These are phyloP conservation scores for Allium sativum DNA, from an alignment of 106 monocot genomes.

Conservation along the genomic window DNA sequence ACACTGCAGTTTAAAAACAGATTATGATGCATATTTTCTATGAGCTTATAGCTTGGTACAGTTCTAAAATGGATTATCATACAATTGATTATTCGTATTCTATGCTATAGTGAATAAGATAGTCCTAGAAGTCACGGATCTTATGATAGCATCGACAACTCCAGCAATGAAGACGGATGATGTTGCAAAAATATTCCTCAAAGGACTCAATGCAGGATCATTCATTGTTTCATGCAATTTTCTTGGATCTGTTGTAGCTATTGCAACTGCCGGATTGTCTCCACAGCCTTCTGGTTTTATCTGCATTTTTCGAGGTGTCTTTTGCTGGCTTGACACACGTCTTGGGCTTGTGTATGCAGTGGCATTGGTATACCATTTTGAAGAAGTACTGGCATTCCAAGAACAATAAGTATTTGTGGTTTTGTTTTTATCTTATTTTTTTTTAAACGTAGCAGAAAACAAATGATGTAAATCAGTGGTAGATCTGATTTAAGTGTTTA, in stretches of 20 bases:
- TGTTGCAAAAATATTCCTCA: constrained; percentile 46
- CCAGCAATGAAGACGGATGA: constrained; percentile 50
- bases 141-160: constrained; percentile 39
- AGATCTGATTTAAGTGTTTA: too few relatives aligned
- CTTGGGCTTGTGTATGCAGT: constrained; percentile 35
- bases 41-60: background rate
- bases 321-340: constrained; percentile 63
- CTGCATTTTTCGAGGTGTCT: constrained; percentile 48
- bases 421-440: too few relatives aligned
- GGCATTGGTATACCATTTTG: constrained; percentile 34
- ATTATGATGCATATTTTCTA: background rate
- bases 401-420: constrained; percentile 18
- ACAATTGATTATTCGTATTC: background rate
- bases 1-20: background rate
- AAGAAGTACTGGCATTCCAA: constrained; percentile 35
- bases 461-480: too few relatives aligned
- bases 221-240: constrained; percentile 66
- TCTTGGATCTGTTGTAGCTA: constrained; percentile 56
- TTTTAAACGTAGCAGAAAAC: too few relatives aligned
- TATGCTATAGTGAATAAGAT: constrained; percentile 53
- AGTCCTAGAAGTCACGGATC: constrained; percentile 43
- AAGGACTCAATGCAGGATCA: constrained; percentile 44
- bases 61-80: too few relatives aligned
- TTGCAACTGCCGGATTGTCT: constrained; percentile 65
- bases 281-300: constrained; percentile 55